Evolutionary conservation across 2,329 filamentous ascomycete genomes (phyloP), one percentile per base, ranked within the genome.

Genomic region (Trichoderma citrinoviride): DNA sequence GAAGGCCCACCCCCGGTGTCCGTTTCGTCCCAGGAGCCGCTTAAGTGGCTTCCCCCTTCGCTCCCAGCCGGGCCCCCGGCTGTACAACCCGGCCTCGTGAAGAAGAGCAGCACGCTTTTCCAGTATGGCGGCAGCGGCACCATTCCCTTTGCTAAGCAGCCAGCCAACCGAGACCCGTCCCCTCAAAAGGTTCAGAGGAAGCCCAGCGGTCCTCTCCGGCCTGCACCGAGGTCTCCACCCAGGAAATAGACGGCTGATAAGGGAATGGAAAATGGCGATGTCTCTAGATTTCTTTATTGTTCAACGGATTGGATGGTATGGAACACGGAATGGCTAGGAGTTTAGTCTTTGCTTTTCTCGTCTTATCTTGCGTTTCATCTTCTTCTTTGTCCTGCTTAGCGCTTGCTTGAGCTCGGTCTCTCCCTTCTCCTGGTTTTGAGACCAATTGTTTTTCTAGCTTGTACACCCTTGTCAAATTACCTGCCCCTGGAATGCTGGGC

Each of bases 21-120:
- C 0, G 67, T 80, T 17, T 69, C 74, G 7, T 75, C 74, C 37
- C 72, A 76, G 33, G 78, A 80, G 66, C 73, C 78, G 5, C 73
- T 85, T 60, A 79, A 78, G 60, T 86, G 83, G 83, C 75, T 85
- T 25, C 81, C 82, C 15, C 82, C 83, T 0, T 76, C 75, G n/a
- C 74, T 77, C 4, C 71, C 76, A 53, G 71, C 75, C 7, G 71
- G 71, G 50, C 74, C 76, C 7, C 74, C 78, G 15, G 70, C 67
- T 2, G 68, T 70, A 8, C 57, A 75, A 44, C 75, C 77, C 12
- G 77, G 72, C 37, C 75, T 76, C 0, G 64, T 74, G 67, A 80
- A 77, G 72, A 77, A 71, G 61, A 66, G 69, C 47, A 70, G 68
- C 49, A 71, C 70, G 1, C 69, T 79, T 50, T 79, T 78, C 46